A percentile compares a stretch with the other conserved stretches of the same genome.
Conservation (phyloP, 2,329 filamentous ascomycete species). For the Chalaropsis ovoidea region DNA sequence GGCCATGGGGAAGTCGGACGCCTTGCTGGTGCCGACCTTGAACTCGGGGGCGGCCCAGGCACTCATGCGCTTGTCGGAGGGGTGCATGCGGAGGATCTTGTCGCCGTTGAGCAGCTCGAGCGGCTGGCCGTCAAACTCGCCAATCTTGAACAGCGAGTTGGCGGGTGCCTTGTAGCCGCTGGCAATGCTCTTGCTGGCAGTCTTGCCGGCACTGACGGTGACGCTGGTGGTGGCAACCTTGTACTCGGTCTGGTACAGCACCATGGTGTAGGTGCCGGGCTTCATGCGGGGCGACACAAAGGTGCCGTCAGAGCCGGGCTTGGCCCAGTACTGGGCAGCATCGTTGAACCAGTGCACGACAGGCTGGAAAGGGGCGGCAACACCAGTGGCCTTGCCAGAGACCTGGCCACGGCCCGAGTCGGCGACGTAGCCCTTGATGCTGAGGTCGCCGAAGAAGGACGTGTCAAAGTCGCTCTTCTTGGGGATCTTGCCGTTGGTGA, state of each 20-base stretch:
- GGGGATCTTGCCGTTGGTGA: conserved; percentile 49
- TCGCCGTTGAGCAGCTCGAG: conserved; percentile 57
- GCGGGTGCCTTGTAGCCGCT: conserved; percentile 38
- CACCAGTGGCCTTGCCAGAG: conserved; percentile 49
- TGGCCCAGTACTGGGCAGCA: conserved; percentile 55
- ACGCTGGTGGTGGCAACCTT: conserved; percentile 43
- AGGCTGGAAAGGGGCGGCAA: conserved; percentile 41
- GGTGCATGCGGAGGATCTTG: conserved; percentile 59
- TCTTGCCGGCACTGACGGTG: conserved; percentile 41
- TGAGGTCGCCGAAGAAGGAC: conserved; percentile 50
- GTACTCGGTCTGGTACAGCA: conserved; percentile 52
- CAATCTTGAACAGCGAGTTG: conserved; percentile 52
- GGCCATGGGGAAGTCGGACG: conserved; percentile 54
- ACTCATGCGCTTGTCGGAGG: conserved; percentile 53
- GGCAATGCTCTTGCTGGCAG: conserved; percentile 42
- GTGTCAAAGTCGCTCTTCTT: conserved; percentile 40
- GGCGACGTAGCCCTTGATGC: conserved; percentile 48
- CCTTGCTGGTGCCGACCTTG: conserved; percentile 46
- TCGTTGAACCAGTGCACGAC: conserved; percentile 58
- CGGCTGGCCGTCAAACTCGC: conserved; percentile 54
- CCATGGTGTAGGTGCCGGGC: conserved; percentile 58
- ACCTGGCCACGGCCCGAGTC: conserved; percentile 48
- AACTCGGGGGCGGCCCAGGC: conserved; percentile 52
- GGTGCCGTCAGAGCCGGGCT: conserved; percentile 43
- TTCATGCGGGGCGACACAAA: conserved; percentile 59